These are phyloP conservation scores for Amanita rimosa DNA, from an alignment of 768 basidiomycete species.

Conservation along the genomic window DNA sequence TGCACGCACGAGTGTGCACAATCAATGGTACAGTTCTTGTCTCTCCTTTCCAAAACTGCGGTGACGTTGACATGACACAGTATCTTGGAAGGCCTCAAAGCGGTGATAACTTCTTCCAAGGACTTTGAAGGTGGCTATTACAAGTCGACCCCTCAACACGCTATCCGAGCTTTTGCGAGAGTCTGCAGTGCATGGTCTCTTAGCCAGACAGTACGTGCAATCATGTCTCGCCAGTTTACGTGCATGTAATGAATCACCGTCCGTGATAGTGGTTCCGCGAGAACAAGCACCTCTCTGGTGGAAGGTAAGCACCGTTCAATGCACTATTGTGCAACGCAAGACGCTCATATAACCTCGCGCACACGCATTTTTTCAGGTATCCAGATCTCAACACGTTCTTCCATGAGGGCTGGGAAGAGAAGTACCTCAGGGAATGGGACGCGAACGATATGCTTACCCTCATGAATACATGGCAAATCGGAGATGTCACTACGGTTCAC, in stretches of 20 bases:
- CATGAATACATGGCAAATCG: slow-evolving; percentile 37
- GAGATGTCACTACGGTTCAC: slow-evolving; percentile 33
- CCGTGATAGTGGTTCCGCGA: slow-evolving; percentile 41
- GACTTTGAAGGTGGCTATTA: slow-evolving; percentile 48
- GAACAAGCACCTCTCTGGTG: slow-evolving; percentile 29
- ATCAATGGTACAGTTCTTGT: slow-evolving; percentile 30
- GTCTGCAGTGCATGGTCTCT: slow-evolving; percentile 51
- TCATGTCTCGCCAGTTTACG: neutral
- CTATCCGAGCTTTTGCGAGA: slow-evolving; percentile 44
- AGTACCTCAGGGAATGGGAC: slow-evolving; percentile 33
- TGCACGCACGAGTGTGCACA: slow-evolving; percentile 15
- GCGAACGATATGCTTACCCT: slow-evolving; percentile 44
- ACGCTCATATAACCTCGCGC: neutral
- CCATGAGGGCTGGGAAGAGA: slow-evolving; percentile 39
- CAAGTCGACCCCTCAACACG: slow-evolving; percentile 30
- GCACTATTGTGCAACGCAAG: neutral
- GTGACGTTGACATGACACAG: slow-evolving; percentile 15
- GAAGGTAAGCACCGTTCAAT: slow-evolving; percentile 22
- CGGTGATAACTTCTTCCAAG: slow-evolving; percentile 39
- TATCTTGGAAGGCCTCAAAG: slow-evolving; percentile 49
- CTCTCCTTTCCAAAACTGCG: neutral
- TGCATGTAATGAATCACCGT: neutral
- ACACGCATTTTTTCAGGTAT: slow-evolving; percentile 20
- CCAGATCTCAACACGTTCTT: slow-evolving; percentile 37
- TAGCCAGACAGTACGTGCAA: slow-evolving; percentile 34